Base-by-base conservation (phyloP, 2,329 filamentous ascomycete genomes). In the Eurotiales sp. region DNA sequence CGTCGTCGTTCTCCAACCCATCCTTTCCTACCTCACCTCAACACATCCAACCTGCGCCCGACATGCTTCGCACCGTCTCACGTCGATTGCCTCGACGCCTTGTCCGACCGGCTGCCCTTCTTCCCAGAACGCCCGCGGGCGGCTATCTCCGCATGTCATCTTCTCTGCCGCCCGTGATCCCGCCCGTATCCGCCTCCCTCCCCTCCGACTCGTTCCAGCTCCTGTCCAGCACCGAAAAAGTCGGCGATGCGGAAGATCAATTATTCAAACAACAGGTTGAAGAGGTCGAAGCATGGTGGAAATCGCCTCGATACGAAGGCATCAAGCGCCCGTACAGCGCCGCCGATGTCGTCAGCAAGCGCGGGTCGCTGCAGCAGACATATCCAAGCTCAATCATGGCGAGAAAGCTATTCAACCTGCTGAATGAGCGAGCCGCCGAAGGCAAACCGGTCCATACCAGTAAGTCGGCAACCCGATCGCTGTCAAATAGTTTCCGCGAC, bases 371-470 rank as follows among this genome's bases (percentile, higher is more conserved):
- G 59, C 84, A 89, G 64, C 88, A 96, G 66, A 83, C 81, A 46
- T 97, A 96, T 61, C 88, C 93, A 1, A 96, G 90, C 73, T 96
- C 90, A 12, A 74, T 95, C 56, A 96, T 96, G 88, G 93, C 92
- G 0, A 81, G 89, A 64, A 97, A 99, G 74, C 80, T 99, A 4
- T 99, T 96, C 74, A 86, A 95, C 67, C 72, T 97, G 59, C 77
- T 99, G 50, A 85, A 87, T 58, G 85, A 95, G 72, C 81, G 88
- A 57, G 81, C 83, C 41, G 81, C 86, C 34, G 83, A 86, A 62
- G 90, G 90, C 55, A 81, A 95, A 69, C 93, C 93, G 17, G 88
- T 97, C 55, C 92, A 97, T 70, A 97, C 93, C 14, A 91, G 88
- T 92, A 75, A 65, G 84, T 17, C 14, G 10, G n/a, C 10, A 7